A percentile compares a stretch with the other conserved stretches of the same genome.
Conservation (phyloP, 768 basidiomycete species). For the Leucosporidium scottii region DNA sequence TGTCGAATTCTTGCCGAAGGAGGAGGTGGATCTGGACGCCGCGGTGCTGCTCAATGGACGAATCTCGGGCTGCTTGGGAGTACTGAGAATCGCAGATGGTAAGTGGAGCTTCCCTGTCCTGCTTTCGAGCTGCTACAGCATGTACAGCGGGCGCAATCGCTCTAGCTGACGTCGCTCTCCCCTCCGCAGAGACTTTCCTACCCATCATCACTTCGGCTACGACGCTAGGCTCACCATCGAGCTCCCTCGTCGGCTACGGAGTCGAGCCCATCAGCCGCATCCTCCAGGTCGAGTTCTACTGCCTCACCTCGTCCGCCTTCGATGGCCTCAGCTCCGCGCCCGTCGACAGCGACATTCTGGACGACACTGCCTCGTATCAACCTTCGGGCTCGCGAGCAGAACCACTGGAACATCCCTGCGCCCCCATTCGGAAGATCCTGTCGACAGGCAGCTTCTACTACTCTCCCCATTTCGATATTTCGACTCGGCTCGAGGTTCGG, state of each 20-base stretch:
- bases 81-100: slow-evolving; percentile 24
- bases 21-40: slow-evolving; percentile 61
- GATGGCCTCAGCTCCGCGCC: slow-evolving; percentile 55
- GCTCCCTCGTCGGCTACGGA: slow-evolving; percentile 50
- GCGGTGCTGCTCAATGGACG: slow-evolving; percentile 52
- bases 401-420: slow-evolving; percentile 80
- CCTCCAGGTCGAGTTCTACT: slow-evolving; percentile 81
- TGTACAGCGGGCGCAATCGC: neutral
- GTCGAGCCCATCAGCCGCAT: slow-evolving; percentile 69
- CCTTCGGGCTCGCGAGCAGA: slow-evolving; percentile 38
- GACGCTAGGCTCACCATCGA: slow-evolving; percentile 47
- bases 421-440: slow-evolving; percentile 80
- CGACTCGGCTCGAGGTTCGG: slow-evolving; percentile 68
- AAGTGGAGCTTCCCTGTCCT: neutral
- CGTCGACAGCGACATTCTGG: slow-evolving; percentile 6
- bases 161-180: neutral
- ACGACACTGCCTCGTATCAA: slow-evolving; percentile 41
- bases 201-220: slow-evolving; percentile 68
- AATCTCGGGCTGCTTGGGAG: slow-evolving; percentile 16
- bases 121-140: neutral
- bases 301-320: slow-evolving; percentile 73
- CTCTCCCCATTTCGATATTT: slow-evolving; percentile 82
- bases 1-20: slow-evolving; percentile 73
- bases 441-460: slow-evolving; percentile 92
- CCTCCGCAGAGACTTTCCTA: slow-evolving; percentile 66